Conservation (phyloP, 129 eudicot species). For the Rutidosis leptorrhynchoides region DNA sequence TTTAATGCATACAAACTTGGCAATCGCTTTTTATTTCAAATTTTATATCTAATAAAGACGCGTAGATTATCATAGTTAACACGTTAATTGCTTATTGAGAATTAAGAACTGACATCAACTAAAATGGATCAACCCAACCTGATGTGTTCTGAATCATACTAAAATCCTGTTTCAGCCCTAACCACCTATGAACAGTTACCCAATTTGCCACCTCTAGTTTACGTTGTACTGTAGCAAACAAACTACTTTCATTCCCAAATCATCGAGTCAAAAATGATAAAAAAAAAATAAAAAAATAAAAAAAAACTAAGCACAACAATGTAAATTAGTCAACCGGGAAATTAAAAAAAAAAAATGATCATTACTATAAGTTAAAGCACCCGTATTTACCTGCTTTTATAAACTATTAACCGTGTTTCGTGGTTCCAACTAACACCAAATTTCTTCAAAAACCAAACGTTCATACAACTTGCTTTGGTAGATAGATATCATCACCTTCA, state of each 20-base stretch:
- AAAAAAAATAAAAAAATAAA: no score
- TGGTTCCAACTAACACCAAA: slow-evolving; percentile 12
- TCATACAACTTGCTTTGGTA: slow-evolving; percentile 30
- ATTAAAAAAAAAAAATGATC: neutral
- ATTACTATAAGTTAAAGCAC: neutral
- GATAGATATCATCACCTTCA: slow-evolving; percentile 21
- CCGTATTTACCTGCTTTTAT: slow-evolving; percentile 20
- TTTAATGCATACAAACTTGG: neutral
- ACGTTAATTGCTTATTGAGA: neutral
- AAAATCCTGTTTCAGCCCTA: neutral
- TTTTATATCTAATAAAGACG: neutral
- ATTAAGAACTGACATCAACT: neutral
- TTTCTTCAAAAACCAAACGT: slow-evolving; percentile 33
- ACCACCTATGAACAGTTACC: neutral
- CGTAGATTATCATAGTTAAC: neutral
- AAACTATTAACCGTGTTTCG: slow-evolving; percentile 10
- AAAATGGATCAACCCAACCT: neutral
- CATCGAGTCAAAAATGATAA: no score
- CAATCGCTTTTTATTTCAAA: neutral
- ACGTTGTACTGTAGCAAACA: neutral
- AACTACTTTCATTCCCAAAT: neutral
- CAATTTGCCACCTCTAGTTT: slow-evolving; percentile 1
- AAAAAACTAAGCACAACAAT: neutral
- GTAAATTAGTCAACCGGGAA: neutral
- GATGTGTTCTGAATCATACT: neutral